phyloP scores from a whole-genome alignment of 129 eudicot species.

The Helianthus tuberosus region DNA sequence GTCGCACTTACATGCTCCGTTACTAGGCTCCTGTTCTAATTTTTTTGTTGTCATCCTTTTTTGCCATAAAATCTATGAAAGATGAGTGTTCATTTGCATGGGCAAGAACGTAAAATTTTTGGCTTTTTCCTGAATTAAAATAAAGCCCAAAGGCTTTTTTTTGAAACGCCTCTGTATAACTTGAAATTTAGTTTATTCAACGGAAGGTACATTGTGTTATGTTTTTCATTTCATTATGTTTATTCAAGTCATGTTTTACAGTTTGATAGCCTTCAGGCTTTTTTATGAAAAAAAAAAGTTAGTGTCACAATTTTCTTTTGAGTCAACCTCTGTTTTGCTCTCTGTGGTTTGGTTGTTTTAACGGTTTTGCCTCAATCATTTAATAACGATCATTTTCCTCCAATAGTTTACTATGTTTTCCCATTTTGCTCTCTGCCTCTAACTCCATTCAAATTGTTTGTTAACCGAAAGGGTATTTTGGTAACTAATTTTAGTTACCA shows the following conservation, averaged over 20 bases:
- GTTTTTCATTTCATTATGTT: neutral
- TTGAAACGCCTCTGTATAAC: conserved; percentile 25
- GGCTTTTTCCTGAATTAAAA: conserved; percentile 24
- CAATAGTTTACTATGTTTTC: no score
- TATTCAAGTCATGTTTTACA: neutral
- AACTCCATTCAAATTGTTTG: no score
- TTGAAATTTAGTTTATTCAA: conserved; percentile 8
- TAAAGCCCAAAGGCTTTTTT: conserved; percentile 34
- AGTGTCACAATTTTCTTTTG: no score
- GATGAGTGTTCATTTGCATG: conserved; percentile 20
- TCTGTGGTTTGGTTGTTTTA: no score
- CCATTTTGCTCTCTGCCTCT: no score
- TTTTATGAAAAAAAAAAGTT: no score
- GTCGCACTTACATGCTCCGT: conserved; percentile 92
- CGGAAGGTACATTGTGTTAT: neutral
- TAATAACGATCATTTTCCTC: no score
- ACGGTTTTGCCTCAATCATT: no score
- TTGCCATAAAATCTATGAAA: conserved; percentile 23
- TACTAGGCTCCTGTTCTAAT: conserved; percentile 44
- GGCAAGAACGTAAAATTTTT: conserved; percentile 4
- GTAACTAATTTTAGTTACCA: no score
- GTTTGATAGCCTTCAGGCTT: neutral
- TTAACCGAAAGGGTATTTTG: no score
- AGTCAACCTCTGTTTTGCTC: no score
- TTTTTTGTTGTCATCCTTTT: conserved; percentile 15